A percentile compares a stretch with the other conserved stretches of the same genome.
Evolutionary conservation across 108 stramenopile genomes (phyloP).

Genomic region (Pseudonitzschia multiseries): DNA sequence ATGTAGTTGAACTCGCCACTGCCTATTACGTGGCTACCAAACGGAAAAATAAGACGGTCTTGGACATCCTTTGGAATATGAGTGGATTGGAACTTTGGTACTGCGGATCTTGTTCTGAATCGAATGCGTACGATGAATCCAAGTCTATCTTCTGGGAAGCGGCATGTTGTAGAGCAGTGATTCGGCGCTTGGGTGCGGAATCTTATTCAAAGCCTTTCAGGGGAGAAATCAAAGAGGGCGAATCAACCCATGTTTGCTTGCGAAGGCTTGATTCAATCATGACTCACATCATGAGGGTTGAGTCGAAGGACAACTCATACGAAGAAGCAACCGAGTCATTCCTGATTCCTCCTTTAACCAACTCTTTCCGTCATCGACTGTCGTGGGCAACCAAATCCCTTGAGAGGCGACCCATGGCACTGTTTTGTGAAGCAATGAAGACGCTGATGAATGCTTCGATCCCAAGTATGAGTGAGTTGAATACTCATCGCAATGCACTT

Average conservation of each 20-base stretch:
- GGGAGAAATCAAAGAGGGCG: neutral
- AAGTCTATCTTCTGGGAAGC: constrained; percentile 31
- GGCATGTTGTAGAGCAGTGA: constrained; percentile 33
- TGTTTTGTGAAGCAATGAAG: constrained; percentile 29
- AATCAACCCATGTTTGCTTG: constrained; percentile 25
- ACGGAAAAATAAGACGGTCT: constrained; percentile 11
- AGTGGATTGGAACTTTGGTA: constrained; percentile 9
- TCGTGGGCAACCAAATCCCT: constrained; percentile 32
- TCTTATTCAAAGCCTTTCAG: constrained; percentile 33
- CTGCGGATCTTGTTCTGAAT: constrained; percentile 19
- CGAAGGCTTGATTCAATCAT: constrained; percentile 49
- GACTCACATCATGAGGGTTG: constrained; percentile 29
- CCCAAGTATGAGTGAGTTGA: neutral
- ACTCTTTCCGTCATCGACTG: constrained; percentile 10
- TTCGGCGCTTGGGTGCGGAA: constrained; percentile 48
- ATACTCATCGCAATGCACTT: constrained; percentile 4
- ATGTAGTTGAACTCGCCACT: constrained; percentile 20
- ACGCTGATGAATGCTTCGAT: neutral
- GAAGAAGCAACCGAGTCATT: neutral
- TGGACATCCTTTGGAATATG: constrained; percentile 1
- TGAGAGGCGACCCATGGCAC: constrained; percentile 28
- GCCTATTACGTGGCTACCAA: constrained; percentile 17
- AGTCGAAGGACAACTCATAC: constrained; percentile 2
- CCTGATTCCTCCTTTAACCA: constrained; percentile 1
- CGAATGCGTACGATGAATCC: neutral